Percentiles rank a stretch among this genome's conserved stretches.
Evolutionary conservation across 164 flowering plant species (phyloP).

Genomic region (Piper longum): DNA sequence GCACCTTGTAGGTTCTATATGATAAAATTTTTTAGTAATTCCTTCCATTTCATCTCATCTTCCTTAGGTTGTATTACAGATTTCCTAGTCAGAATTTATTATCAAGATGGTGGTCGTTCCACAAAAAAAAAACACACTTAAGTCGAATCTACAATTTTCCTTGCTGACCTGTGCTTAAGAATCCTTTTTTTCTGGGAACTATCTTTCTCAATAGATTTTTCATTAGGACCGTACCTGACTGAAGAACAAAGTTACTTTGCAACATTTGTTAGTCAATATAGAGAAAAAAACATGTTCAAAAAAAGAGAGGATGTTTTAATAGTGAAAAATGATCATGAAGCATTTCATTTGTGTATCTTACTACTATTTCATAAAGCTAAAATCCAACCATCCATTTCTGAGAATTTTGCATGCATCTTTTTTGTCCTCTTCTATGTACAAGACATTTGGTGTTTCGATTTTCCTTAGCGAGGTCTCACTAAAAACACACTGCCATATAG

Average conservation of each 20-base stretch:
- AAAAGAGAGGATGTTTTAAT: too few relatives aligned
- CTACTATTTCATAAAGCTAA: background rate
- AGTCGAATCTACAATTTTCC: background rate
- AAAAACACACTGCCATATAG: background rate
- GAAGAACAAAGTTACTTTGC: slow-evolving; percentile 9
- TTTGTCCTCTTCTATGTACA: too few relatives aligned
- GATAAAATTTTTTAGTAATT: too few relatives aligned
- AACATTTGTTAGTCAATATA: background rate
- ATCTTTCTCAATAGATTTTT: slow-evolving; percentile 39
- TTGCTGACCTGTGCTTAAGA: slow-evolving; percentile 74
- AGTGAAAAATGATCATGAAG: background rate
- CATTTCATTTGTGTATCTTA: background rate
- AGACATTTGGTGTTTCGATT: too few relatives aligned
- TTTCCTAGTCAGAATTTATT: background rate
- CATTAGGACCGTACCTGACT: slow-evolving; percentile 73
- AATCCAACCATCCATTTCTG: background rate
- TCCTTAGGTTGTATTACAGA: too few relatives aligned
- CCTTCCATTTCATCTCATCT: too few relatives aligned
- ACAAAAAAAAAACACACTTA: background rate
- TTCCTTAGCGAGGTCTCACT: too few relatives aligned
- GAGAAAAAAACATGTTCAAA: too few relatives aligned
- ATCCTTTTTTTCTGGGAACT: slow-evolving; percentile 44
- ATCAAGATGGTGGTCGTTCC: background rate
- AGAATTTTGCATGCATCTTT: too few relatives aligned
- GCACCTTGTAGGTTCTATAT: too few relatives aligned